A percentile compares a stretch with the other conserved stretches of the same genome.
phyloP scores from a whole-genome alignment of 2,329 filamentous ascomycete genomes.

The Parastagonospora avenae region DNA sequence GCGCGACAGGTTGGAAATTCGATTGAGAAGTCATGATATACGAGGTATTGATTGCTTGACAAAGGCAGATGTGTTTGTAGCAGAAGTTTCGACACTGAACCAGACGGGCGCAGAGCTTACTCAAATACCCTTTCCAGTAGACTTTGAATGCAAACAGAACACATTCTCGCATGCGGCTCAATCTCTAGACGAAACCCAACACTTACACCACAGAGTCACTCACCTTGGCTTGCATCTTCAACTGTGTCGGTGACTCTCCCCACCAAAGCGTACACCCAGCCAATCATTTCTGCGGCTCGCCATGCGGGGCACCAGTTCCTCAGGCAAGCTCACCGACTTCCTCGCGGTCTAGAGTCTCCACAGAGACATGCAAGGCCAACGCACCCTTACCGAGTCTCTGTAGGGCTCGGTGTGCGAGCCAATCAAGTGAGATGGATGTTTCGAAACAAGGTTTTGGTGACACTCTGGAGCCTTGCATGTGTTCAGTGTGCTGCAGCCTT shows the following conservation, averaged over 20 bases:
- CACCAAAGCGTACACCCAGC: conserved; percentile 4
- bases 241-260: conserved; percentile 32
- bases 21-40: conserved; percentile 28
- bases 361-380: conserved; percentile 38
- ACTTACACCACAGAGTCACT: conserved; percentile 3
- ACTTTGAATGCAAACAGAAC: conserved; percentile 13
- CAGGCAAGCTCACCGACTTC: conserved; percentile 40
- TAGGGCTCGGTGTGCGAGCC: conserved; percentile 23
- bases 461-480: conserved; percentile 10
- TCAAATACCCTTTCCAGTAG: conserved; percentile 16
- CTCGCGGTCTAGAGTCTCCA: conserved; percentile 25
- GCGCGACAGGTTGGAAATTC: conserved; percentile 35
- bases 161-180: conserved; percentile 32
- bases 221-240: conserved; percentile 33
- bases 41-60: not conserved
- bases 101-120: conserved; percentile 2
- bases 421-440: conserved; percentile 31
- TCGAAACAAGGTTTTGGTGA: conserved; percentile 29
- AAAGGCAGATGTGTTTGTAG: conserved; percentile 4
- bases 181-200: conserved; percentile 18
- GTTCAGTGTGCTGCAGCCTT: conserved; percentile 2
- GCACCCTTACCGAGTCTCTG: conserved; percentile 36
- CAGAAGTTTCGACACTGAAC: conserved; percentile 1
- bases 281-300: conserved; percentile 20
- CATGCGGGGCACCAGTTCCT: conserved; percentile 20